Percentiles rank a stretch among this genome's conserved stretches.
These are phyloP conservation scores for Rubia yunnanensis DNA, from an alignment of 257 asterid species.

Conservation along the genomic window DNA sequence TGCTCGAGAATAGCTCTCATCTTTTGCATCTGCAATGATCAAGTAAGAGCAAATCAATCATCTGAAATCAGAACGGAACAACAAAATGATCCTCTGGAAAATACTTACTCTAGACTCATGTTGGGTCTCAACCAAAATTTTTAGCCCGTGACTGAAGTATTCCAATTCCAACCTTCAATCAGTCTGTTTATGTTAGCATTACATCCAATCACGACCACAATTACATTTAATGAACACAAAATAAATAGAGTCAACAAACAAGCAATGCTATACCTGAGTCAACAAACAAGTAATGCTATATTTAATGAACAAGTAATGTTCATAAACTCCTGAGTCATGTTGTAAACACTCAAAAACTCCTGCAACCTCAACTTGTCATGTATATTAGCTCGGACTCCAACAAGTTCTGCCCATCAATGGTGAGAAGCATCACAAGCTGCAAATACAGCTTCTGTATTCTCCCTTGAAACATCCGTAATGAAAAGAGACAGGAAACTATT, in stretches of 20 bases:
- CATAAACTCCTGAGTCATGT: slow-evolving; percentile 83
- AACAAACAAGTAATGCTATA: no score
- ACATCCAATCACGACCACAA: slow-evolving; percentile 29
- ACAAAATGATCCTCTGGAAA: slow-evolving; percentile 13
- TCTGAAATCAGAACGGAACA: slow-evolving; percentile 15
- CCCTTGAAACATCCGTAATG: slow-evolving; percentile 94
- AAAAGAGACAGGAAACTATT: background rate
- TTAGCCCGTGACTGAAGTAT: slow-evolving; percentile 93
- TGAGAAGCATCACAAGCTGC: slow-evolving; percentile 99
- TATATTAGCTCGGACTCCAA: slow-evolving; percentile 89
- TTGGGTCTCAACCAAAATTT: slow-evolving; percentile 81
- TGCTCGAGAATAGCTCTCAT: slow-evolving; percentile 95
- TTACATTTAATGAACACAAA: background rate
- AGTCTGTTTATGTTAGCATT: slow-evolving; percentile 55
- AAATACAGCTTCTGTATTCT: slow-evolving; percentile 91
- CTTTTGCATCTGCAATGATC: slow-evolving; percentile 64
- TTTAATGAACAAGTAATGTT: no score
- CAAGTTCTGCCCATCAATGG: slow-evolving; percentile 98
- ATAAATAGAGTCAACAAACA: slow-evolving; percentile 10
- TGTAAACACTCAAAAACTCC: slow-evolving; percentile 77
- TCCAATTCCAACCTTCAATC: slow-evolving; percentile 99
- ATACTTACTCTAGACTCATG: slow-evolving; percentile 91
- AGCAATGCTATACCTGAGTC: slow-evolving; percentile 44
- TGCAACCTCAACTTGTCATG: slow-evolving; percentile 76
- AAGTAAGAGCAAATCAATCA: slow-evolving; percentile 13